These are phyloP conservation scores for Pseudomonodictys pantanalensis DNA, from an alignment of 495 filamentous ascomycete genomes.

Conservation along the genomic window DNA sequence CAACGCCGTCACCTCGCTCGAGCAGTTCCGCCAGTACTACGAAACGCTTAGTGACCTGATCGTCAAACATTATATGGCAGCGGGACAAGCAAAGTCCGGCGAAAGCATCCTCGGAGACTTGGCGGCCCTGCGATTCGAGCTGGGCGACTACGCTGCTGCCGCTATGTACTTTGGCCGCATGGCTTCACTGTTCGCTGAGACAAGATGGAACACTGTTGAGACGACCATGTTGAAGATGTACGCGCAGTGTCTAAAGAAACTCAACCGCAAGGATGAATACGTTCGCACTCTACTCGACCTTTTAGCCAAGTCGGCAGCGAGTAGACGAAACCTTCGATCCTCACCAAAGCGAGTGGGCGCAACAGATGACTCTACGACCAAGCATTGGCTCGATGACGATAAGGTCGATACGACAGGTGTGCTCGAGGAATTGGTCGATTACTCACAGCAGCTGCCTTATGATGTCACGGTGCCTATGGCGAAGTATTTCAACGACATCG, in stretches of 20 bases:
- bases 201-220: constrained; percentile 76
- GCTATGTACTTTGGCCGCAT: constrained; percentile 78
- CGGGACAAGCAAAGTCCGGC: constrained; percentile 69
- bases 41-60: constrained; percentile 45
- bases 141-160: constrained; percentile 69
- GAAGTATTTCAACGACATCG: constrained; percentile 69
- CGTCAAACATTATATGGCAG: constrained; percentile 63
- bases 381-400: constrained; percentile 51
- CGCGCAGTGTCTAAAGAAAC: constrained; percentile 74
- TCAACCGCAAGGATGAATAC: constrained; percentile 75
- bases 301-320: constrained; percentile 64
- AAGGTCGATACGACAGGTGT: constrained; percentile 56
- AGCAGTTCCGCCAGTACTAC: constrained; percentile 30
- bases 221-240: constrained; percentile 82
- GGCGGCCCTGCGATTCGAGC: constrained; percentile 74
- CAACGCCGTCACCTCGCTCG: constrained; percentile 29
- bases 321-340: constrained; percentile 44
- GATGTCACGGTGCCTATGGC: constrained; percentile 65
- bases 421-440: constrained; percentile 61
- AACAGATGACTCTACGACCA: constrained; percentile 24
- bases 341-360: constrained; percentile 6
- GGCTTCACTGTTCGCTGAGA: constrained; percentile 76
- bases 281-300: constrained; percentile 70
- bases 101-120: constrained; percentile 80
- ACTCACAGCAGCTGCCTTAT: constrained; percentile 60